Percentiles rank a stretch among this genome's conserved stretches.
Conservation (phyloP, 2,329 filamentous ascomycete species). For the Apiospora pterosperma region DNA sequence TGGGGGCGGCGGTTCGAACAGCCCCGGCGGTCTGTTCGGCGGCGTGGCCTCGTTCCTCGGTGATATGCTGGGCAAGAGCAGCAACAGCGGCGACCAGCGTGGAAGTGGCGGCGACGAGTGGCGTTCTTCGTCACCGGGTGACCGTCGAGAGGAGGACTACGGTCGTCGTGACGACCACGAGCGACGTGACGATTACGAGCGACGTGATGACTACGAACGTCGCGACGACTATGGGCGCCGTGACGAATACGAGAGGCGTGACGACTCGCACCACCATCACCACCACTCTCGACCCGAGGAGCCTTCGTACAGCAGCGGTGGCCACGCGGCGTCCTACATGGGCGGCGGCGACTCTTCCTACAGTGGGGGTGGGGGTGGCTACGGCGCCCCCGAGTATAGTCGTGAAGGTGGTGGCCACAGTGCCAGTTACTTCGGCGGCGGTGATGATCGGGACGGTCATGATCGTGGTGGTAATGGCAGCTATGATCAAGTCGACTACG, state of each 20-base stretch:
- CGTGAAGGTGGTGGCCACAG: slow-evolving; percentile 15
- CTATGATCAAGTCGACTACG: slow-evolving; percentile 1
- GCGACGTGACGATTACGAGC: slow-evolving; percentile 57
- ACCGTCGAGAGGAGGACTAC: slow-evolving; percentile 56
- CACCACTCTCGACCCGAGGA: background rate
- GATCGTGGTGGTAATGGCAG: slow-evolving; percentile 5
- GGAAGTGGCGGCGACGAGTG: slow-evolving; percentile 55
- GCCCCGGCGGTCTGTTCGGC: slow-evolving; percentile 18
- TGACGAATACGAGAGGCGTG: background rate
- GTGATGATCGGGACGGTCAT: background rate
- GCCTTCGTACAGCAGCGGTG: background rate
- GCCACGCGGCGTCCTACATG: background rate
- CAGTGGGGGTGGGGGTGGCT: background rate
- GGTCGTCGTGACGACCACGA: slow-evolving; percentile 33
- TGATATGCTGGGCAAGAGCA: slow-evolving; percentile 45
- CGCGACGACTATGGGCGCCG: slow-evolving; percentile 19
- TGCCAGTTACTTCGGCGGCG: slow-evolving; percentile 4
- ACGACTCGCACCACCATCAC: background rate
- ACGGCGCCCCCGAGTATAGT: slow-evolving; percentile 14
- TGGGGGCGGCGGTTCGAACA: slow-evolving; percentile 28
- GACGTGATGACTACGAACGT: slow-evolving; percentile 20
- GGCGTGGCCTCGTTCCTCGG: slow-evolving; percentile 50
- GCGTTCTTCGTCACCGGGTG: slow-evolving; percentile 56
- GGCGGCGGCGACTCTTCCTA: slow-evolving; percentile 15
- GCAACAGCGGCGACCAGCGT: slow-evolving; percentile 24